Evolutionary conservation across 805 yeast species (phyloP), one percentile per base, ranked within the genome.

Genomic region (Starmerella sp.): DNA sequence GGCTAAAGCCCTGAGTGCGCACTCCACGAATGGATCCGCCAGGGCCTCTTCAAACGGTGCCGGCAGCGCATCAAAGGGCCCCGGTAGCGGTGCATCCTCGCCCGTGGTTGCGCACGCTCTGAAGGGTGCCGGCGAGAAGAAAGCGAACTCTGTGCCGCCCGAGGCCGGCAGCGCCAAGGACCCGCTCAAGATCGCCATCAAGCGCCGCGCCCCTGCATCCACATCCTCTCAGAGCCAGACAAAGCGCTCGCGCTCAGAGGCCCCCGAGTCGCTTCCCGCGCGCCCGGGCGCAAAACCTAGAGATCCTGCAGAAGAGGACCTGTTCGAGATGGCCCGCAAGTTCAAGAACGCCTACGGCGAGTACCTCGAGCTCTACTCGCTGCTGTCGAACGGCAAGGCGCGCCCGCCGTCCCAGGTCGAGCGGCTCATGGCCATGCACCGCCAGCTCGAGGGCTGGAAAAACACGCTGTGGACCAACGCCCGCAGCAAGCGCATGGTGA

Each of bases 361-460:
- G 62, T 80, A 80, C 63, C 74, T 70, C 22, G 56, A 63, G 15
- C 67, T 80, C n/a, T 79, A 80, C 66, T 62, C 66, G 36, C 29
- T 58, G 9, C 61, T 73, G 28, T 60, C 63, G 30, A 54, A 60
- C 11, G 57, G 60, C 34, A 57, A 60, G 29, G 54, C 60, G 42
- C 60, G 66, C 46, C 66, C 65, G 59, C 62, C 60, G 11, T 50
- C 64, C 42, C 67, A 67, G 55, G 67, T 66, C 55, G 76, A 65
- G 62, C 70, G 67, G 63, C 66, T 81, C 49, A 71, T 74, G 62
- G 75, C 75, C 51, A 63, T 81, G 67, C 85, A 81, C 65, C 73
- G 73, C 35, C 71, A 72, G 43, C 66, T 81, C 51, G 72, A 77
- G 17, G 73, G 73, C 42, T 79, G 83, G 83, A 81, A 81, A 65